phyloP scores from a whole-genome alignment of 23 red algal genomes.

The Porphyridium purpureum region DNA sequence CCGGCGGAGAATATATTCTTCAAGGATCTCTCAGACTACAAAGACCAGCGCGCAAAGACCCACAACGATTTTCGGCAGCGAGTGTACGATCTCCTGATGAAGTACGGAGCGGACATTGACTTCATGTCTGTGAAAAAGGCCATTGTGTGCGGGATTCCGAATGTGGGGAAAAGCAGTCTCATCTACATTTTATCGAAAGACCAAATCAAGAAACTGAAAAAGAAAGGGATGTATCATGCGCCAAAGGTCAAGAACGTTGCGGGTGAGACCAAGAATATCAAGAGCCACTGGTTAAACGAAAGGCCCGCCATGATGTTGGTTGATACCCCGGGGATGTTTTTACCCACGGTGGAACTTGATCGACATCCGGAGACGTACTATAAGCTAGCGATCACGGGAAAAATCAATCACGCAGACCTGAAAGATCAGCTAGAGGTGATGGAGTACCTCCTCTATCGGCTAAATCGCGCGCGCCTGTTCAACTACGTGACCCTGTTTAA shows the following conservation, averaged over 20 bases:
- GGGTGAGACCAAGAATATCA: neutral
- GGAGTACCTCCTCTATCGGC: neutral
- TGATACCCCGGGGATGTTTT: neutral
- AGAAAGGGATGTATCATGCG: neutral
- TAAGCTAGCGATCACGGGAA: neutral
- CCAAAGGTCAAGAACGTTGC: neutral
- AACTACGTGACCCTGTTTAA: neutral
- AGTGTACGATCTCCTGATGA: neutral
- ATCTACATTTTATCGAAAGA: slow-evolving; percentile 1
- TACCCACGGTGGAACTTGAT: neutral
- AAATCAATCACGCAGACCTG: neutral
- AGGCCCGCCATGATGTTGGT: neutral
- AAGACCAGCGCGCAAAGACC: neutral
- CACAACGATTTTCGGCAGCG: neutral
- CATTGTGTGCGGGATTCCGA: neutral
- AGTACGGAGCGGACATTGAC: no score
- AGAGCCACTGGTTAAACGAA: neutral
- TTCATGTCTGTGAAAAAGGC: neutral
- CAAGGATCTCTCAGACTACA: neutral
- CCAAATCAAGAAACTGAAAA: neutral
- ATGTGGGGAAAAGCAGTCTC: neutral
- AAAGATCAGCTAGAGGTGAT: neutral
- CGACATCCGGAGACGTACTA: neutral
- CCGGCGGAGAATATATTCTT: neutral
- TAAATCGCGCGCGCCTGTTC: neutral